These are phyloP conservation scores for Saccharum officinarum DNA, from an alignment of 176 grass and related monocot species.

Conservation along the genomic window DNA sequence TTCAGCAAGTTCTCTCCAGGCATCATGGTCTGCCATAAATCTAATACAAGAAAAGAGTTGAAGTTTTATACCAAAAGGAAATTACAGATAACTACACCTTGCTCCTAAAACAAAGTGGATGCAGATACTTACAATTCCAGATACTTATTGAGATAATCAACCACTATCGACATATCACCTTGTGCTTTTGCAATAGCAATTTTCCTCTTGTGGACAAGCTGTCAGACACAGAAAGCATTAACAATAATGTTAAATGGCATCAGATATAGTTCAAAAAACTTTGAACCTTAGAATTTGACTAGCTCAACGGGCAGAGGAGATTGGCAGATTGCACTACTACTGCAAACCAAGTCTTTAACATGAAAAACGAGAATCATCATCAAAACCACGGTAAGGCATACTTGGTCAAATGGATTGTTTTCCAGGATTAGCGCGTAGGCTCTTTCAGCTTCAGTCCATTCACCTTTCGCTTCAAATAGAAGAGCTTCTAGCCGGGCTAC, in stretches of 20 bases:
- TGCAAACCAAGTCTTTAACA: neutral
- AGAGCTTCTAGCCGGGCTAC: slow-evolving; percentile 69
- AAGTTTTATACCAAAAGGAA: slow-evolving; percentile 23
- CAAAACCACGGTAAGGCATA: slow-evolving; percentile 22
- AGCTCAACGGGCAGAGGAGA: neutral
- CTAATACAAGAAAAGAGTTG: slow-evolving; percentile 46
- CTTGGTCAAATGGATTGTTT: slow-evolving; percentile 89
- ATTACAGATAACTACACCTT: slow-evolving; percentile 9
- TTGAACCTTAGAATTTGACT: slow-evolving; percentile 7
- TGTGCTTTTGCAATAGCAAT: slow-evolving; percentile 96
- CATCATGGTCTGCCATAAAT: slow-evolving; percentile 99
- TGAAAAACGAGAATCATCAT: neutral
- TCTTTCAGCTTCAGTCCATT: slow-evolving; percentile 84
- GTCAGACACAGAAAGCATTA: slow-evolving; percentile 27
- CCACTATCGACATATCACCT: slow-evolving; percentile 66
- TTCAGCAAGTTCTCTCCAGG: slow-evolving; percentile 99
- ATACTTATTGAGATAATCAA: slow-evolving; percentile 88
- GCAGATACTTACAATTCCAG: slow-evolving; percentile 76
- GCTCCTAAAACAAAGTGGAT: slow-evolving; percentile 30
- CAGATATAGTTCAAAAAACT: slow-evolving; percentile 12
- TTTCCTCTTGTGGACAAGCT: slow-evolving; percentile 91
- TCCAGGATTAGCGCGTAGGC: slow-evolving; percentile 73
- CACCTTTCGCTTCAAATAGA: slow-evolving; percentile 73
- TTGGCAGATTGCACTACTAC: neutral
- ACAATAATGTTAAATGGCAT: slow-evolving; percentile 17